Conservation (phyloP, 2,329 filamentous ascomycete genomes). For the Tolypocladium tropicale region DNA sequence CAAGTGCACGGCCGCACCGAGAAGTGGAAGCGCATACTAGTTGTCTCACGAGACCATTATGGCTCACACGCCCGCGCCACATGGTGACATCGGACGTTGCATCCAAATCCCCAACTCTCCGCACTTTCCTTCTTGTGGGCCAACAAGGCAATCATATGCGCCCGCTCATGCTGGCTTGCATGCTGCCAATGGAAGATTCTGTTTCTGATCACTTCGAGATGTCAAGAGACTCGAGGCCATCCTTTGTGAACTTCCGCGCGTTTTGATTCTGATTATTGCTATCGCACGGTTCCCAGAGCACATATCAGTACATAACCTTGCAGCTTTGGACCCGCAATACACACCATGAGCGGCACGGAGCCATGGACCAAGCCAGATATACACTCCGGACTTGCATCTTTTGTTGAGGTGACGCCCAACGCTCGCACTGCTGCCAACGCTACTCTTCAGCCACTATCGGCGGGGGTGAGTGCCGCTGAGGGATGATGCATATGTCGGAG, state of each 20-base stretch:
- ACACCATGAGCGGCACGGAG: background rate
- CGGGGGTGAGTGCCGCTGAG: background rate
- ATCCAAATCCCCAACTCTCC: background rate
- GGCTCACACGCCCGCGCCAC: constrained; percentile 1
- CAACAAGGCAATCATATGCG: background rate
- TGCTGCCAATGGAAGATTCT: background rate
- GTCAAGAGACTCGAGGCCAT: background rate
- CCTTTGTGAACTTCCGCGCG: background rate
- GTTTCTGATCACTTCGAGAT: background rate
- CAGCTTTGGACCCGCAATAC: background rate
- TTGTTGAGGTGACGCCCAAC: background rate
- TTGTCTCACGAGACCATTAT: constrained; percentile 1
- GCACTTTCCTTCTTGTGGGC: background rate
- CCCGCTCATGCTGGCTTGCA: background rate
- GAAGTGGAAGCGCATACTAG: background rate
- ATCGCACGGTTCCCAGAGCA: background rate
- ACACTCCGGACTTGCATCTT: background rate
- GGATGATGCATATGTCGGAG: no score
- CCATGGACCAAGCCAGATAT: background rate
- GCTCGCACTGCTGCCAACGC: no score
- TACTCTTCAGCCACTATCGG: background rate
- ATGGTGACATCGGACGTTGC: background rate
- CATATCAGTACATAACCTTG: background rate
- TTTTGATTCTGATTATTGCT: background rate
- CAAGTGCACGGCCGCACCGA: background rate